Conservation (phyloP, 306 rosid genomes). For the Ceratonia siliqua region DNA sequence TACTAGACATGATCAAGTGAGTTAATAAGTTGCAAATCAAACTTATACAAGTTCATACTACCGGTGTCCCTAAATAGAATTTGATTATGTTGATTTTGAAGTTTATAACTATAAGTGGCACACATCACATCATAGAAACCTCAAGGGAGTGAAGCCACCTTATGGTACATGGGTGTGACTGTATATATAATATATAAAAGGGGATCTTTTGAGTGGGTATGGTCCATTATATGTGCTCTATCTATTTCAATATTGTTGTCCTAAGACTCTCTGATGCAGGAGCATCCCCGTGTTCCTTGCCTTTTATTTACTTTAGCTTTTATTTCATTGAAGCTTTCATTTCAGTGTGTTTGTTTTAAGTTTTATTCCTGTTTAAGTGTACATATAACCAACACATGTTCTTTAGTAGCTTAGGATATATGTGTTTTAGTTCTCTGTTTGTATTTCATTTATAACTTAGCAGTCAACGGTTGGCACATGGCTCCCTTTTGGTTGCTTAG, state of each 20-base stretch:
- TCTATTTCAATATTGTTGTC: constrained; percentile 45
- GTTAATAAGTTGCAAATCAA: constrained; percentile 10
- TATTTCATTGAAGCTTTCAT: too few species aligned
- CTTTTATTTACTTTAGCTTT: too few species aligned
- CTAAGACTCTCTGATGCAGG: too few species aligned
- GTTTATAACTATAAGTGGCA: constrained; percentile 34
- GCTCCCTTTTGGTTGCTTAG: too few species aligned
- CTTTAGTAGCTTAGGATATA: too few species aligned
- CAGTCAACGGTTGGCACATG: too few species aligned
- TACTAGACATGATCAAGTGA: neutral
- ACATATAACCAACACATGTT: too few species aligned
- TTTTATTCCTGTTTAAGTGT: too few species aligned
- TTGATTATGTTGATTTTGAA: constrained; percentile 41
- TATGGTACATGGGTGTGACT: constrained; percentile 35
- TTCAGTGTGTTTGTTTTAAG: too few species aligned
- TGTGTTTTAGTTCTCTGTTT: too few species aligned
- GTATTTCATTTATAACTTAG: too few species aligned
- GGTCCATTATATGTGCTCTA: constrained; percentile 39
- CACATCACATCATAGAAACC: constrained; percentile 50
- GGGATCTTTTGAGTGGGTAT: constrained; percentile 29
- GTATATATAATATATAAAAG: constrained; percentile 18
- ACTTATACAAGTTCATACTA: constrained; percentile 42
- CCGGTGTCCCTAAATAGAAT: constrained; percentile 32
- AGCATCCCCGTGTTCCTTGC: too few species aligned
- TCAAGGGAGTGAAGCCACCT: neutral